phyloP scores from a whole-genome alignment of 202 grass and related monocot genomes.

The Panicum virgatum region DNA sequence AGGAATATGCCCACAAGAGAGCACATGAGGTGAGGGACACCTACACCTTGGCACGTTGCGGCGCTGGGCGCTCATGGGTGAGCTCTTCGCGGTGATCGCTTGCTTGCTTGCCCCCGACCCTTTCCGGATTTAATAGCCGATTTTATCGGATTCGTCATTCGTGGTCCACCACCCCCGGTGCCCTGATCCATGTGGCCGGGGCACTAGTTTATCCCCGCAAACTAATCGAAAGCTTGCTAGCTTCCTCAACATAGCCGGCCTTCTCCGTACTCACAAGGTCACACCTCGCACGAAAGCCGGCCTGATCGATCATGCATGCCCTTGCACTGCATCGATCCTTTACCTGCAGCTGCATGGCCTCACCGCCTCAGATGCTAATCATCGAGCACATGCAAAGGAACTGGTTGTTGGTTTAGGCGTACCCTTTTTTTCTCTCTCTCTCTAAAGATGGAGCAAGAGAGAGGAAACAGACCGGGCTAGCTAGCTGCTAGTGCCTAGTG shows the following conservation, averaged over 20 bases:
- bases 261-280: conserved; percentile 6
- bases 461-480: not conserved
- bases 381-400: conserved; percentile 25
- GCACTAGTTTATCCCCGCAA: conserved; percentile 27
- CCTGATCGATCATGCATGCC: conserved; percentile 2
- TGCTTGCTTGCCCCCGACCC: not conserved
- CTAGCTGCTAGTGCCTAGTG: too few species aligned
- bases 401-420: not conserved
- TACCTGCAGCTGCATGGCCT: not conserved
- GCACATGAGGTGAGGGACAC: conserved; percentile 46
- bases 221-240: not conserved
- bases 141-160: conserved; percentile 48
- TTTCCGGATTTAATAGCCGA: conserved; percentile 50
- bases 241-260: not conserved
- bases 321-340: not conserved
- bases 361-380: conserved; percentile 42
- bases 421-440: too few species aligned
- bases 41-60: conserved; percentile 45
- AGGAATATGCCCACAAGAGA: conserved; percentile 45
- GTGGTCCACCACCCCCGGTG: conserved; percentile 22
- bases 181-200: conserved; percentile 43
- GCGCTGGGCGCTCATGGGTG: too few species aligned
- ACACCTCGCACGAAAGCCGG: not conserved
- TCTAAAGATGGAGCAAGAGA: conserved; percentile 10
- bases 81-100: too few species aligned